Base-by-base conservation (phyloP, 352 stramenopile genomes). In the Pythium plurisporium region DNA sequence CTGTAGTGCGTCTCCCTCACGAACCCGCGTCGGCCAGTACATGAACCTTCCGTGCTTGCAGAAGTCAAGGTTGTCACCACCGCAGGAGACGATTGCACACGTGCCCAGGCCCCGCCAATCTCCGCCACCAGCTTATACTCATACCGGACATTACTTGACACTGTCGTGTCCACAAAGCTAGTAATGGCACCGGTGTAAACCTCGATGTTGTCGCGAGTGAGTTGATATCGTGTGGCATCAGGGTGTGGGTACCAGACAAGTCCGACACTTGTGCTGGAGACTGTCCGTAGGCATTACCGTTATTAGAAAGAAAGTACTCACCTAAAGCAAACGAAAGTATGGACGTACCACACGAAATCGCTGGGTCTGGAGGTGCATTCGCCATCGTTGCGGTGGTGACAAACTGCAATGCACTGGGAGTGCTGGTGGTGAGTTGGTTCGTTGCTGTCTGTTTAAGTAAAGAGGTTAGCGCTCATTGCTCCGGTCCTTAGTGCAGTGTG, bases 171-270 rank as follows among this genome's bases (percentile, higher is more conserved):
- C 9, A 43, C 63, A 6, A n/a, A n/a, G n/a, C n/a, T n/a, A n/a
- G n/a, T n/a, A n/a, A n/a, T n/a, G n/a, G n/a, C n/a, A n/a, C n/a
- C n/a, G n/a, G n/a, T n/a, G n/a, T 57, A 66, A 10, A 76, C 6
- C 25, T 27, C 23, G 22, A 34, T 26, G 61, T 38, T 64, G n/a
- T 73, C 55, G 22, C 70, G 73, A 11, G 69, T 41, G 7, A 90
- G 11, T 10, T 63, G 42, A 37, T 88, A 90, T 1, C n/a, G 33
- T 3, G 63, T 67, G 14, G 69, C 74, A 8, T 58, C 57, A 15
- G 70, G 62, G 38, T 77, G 74, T 10, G 68, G 45, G 55, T 65
- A 66, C 80, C 78, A 90, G 0, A 59, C 30, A 6, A 90, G 61
- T 20, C 67, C 67, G 3, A 85, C 51, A 4, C 55, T 50, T 9